These are phyloP conservation scores for Xylariaceae sp. DNA, from an alignment of 2,329 filamentous ascomycete species.

Conservation along the genomic window DNA sequence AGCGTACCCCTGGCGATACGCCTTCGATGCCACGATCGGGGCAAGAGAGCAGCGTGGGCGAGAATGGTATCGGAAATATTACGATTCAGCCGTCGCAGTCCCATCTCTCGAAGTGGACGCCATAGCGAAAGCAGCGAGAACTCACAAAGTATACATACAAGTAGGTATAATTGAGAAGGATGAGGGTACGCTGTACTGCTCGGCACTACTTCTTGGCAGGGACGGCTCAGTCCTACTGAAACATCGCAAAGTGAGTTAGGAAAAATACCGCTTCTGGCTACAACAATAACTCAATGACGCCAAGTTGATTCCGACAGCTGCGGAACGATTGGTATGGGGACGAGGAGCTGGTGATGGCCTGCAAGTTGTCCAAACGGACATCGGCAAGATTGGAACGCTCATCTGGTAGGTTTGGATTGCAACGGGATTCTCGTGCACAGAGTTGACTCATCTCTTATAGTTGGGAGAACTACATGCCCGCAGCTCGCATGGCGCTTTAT, in stretches of 20 bases:
- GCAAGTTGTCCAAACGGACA: slow-evolving; percentile 36
- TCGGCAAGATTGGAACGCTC: slow-evolving; percentile 38
- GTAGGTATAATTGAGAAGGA: slow-evolving; percentile 40
- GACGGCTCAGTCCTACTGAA: slow-evolving; percentile 34
- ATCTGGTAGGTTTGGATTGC: slow-evolving; percentile 31
- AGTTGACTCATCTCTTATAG: slow-evolving; percentile 15
- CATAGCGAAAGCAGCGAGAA: slow-evolving; percentile 32
- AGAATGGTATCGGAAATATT: slow-evolving; percentile 38
- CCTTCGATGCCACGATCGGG: slow-evolving; percentile 40
- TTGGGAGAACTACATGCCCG: slow-evolving; percentile 44
- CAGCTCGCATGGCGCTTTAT: slow-evolving; percentile 38
- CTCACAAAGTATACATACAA: slow-evolving; percentile 33
- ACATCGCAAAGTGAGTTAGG: slow-evolving; percentile 34
- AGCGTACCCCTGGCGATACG: slow-evolving; percentile 41
- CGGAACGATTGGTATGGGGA: slow-evolving; percentile 44
- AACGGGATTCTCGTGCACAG: not conserved
- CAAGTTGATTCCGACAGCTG: slow-evolving; percentile 37
- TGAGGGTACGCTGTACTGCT: slow-evolving; percentile 39
- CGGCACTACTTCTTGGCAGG: slow-evolving; percentile 34
- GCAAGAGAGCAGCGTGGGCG: slow-evolving; percentile 37
- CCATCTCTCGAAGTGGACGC: slow-evolving; percentile 35
- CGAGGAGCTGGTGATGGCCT: slow-evolving; percentile 38
- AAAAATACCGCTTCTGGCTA: not conserved
- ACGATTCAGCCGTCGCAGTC: slow-evolving; percentile 36
- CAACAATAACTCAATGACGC: not conserved